Conservation (phyloP, 2,329 filamentous ascomycete genomes). For the Penicillium polonicum region DNA sequence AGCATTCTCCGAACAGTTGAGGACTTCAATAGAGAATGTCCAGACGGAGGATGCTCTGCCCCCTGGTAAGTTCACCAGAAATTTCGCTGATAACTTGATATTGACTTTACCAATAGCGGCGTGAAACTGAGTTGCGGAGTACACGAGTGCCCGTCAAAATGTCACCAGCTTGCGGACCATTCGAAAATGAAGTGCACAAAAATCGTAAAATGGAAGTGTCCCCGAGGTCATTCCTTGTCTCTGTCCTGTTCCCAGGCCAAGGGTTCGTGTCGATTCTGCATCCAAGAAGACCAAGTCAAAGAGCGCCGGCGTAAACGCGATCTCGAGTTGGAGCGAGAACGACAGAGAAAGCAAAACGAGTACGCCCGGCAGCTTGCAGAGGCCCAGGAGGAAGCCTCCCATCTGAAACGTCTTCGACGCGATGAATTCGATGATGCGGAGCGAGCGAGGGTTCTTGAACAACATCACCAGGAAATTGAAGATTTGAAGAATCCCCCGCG, state of each 20-base stretch:
- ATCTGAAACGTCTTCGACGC: slow-evolving; percentile 17
- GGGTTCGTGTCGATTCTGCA: slow-evolving; percentile 52
- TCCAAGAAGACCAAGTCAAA: slow-evolving; percentile 46
- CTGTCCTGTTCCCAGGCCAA: slow-evolving; percentile 48
- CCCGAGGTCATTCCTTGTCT: slow-evolving; percentile 51
- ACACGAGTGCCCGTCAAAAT: slow-evolving; percentile 60
- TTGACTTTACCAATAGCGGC: slow-evolving; percentile 34
- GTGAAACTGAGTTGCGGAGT: slow-evolving; percentile 54
- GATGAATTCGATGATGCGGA: slow-evolving; percentile 23
- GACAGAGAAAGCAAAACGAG: slow-evolving; percentile 19
- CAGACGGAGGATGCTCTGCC: slow-evolving; percentile 67
- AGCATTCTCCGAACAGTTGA: slow-evolving; percentile 49
- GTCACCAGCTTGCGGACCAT: slow-evolving; percentile 63
- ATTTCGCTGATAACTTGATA: background rate
- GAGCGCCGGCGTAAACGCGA: slow-evolving; percentile 54
- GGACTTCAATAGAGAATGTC: slow-evolving; percentile 63
- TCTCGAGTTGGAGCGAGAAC: slow-evolving; percentile 42
- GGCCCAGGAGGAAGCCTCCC: slow-evolving; percentile 25
- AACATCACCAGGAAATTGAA: slow-evolving; percentile 21
- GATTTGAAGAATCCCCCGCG: slow-evolving; percentile 5
- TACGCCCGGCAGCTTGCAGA: slow-evolving; percentile 27
- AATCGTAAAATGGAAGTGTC: slow-evolving; percentile 51
- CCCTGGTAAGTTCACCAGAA: slow-evolving; percentile 52
- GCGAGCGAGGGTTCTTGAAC: slow-evolving; percentile 19
- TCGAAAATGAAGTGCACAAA: slow-evolving; percentile 51